Evolutionary conservation across 129 eudicot genomes (phyloP), one percentile per base, ranked within the genome.

Genomic region (sunflower (Helianthus annuus)): DNA sequence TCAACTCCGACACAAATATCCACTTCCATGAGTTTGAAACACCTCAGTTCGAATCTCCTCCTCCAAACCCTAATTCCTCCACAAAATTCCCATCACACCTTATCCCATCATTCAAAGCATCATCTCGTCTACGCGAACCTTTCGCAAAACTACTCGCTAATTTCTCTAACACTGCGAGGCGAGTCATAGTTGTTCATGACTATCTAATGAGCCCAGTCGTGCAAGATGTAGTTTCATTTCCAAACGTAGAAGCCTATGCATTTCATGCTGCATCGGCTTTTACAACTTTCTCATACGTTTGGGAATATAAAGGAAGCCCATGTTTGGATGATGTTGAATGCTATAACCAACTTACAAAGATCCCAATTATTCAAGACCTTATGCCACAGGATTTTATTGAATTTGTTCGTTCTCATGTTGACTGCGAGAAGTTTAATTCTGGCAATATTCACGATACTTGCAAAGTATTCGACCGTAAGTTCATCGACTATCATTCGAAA

Each of bases 381-480:
- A 48, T 53, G 42, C 71, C 84, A 0, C 10, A 17, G 0, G 91
- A 83, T 12, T 70, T 83, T 14, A 0, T 39, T 16, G 74, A 77
- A 9, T 79, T 77, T 7, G 0, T 75, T 1, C 16, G 0, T 0
- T 10, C 39, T 12, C 61, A 81, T 59, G 2, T 56, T 12, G 45
- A 22, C 7, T 66, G 49, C 72, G 6, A 16, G 17, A 66, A 3
- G 5, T 60, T 79, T 19, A 80, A 66, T 24, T 71, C 78, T 0
- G 97, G 97, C 2, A 45, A 70, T 17, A 29, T 90, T 66, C 85
- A 75, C 27, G 88, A 90, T 61, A 56, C 91, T 5, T 78, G 84
- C 78, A 85, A 82, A 64, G 72, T 56, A 53, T 65, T 87, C 10
- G 97, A 90, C 11, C 80, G 80, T 9, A 60, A 65, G 15, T 84